Base-by-base conservation (phyloP, 192 early-diverging fungal species). In the Chytriomyces sp. region DNA sequence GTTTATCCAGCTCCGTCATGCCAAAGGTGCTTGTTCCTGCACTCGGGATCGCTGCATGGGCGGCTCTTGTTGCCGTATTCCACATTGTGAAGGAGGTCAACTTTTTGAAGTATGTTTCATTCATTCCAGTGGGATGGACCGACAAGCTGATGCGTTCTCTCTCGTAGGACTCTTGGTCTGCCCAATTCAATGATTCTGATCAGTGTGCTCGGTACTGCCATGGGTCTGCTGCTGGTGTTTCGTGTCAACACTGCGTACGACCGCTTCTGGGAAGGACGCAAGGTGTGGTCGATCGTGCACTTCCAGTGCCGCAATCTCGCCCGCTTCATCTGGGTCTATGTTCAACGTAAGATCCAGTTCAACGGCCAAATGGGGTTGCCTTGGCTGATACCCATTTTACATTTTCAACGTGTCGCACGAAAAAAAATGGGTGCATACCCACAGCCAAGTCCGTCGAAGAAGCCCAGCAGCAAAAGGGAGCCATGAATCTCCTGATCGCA, bases 401-500 rank as follows among this genome's bases (percentile, higher is more conserved):
- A 35, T 35, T 35, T 35, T 35, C 35, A 35, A 35, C 4, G 35
- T 35, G 35, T 35, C 35, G 35, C 35, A 35, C 35, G 35, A 35
- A 35, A 35, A 1, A 35, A 35, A 35, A 35, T 2, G 35, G 35
- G 35, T 35, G 35, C 2, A 35, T 4, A 35, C 53, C 0, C 53
- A n/a, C n/a, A 50, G 20, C 49, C 8, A 69, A 64, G 13, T 43
- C 20, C 63, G n/a, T 53, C 46, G 46, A 75, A 66, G 73, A 66
- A 20, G 11, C 20, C 2, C 18, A 65, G 47, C 73, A 44, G 6
- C 91, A 93, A 61, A 80, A 77, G 46, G 87, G 83, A 0, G 85
- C 88, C 59, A 92, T 94, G 82, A 91, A 94, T 77, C 79, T 98
- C 9, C 62, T 95, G 24, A 84, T 92, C 0, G 94, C 93, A 5